phyloP scores from a whole-genome alignment of 192 early-diverging fungal genomes.

The Thamnidium elegans region DNA sequence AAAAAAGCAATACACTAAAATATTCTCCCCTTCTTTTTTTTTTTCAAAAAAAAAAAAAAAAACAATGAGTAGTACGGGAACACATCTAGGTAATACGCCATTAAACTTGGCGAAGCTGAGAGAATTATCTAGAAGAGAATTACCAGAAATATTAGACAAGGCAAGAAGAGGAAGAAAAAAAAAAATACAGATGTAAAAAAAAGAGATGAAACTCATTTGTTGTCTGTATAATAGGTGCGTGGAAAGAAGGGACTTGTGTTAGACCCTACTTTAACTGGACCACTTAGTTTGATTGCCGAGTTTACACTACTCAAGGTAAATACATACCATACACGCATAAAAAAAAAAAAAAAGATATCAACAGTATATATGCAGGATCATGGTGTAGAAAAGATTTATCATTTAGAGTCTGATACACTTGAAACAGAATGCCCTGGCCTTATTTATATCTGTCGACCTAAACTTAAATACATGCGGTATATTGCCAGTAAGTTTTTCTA shows the following conservation, averaged over 20 bases:
- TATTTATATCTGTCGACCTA: slow-evolving; percentile 84
- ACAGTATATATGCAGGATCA: slow-evolving; percentile 79
- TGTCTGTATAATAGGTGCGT: slow-evolving; percentile 56
- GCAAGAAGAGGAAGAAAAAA: slow-evolving; percentile 37
- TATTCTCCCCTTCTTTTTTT: neutral
- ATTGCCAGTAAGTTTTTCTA: slow-evolving; percentile 62
- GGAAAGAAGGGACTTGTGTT: slow-evolving; percentile 89
- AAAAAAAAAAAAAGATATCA: neutral
- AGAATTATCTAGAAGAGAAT: slow-evolving; percentile 59
- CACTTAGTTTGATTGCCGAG: slow-evolving; percentile 84
- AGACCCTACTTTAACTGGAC: slow-evolving; percentile 79
- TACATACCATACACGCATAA: neutral
- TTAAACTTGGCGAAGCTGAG: slow-evolving; percentile 55
- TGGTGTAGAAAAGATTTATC: slow-evolving; percentile 93
- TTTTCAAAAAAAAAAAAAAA: neutral
- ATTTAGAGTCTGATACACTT: slow-evolving; percentile 63
- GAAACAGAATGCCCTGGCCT: slow-evolving; percentile 72
- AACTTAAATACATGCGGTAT: slow-evolving; percentile 73
- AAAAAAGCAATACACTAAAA: too few species aligned
- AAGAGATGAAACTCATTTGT: neutral
- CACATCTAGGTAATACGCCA: slow-evolving; percentile 51
- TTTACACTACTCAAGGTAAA: slow-evolving; percentile 79
- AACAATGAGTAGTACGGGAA: slow-evolving; percentile 20
- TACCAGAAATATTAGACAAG: slow-evolving; percentile 74
- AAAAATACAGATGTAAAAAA: neutral